Conservation (phyloP, 202 grass and related monocot species). For the Sporobolus alterniflorus region DNA sequence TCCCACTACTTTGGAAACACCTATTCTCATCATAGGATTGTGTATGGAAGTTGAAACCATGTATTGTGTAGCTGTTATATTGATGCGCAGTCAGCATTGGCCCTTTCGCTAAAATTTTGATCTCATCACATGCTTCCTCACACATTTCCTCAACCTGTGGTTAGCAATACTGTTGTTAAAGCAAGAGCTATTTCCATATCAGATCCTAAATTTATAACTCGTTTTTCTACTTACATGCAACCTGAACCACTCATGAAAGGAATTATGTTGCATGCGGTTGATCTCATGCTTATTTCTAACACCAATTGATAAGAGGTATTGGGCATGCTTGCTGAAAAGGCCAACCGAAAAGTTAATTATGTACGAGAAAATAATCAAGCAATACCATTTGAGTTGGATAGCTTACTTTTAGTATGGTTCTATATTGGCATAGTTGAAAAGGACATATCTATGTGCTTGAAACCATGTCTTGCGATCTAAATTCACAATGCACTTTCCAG, state of each 20-base stretch:
- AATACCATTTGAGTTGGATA: too few relatives aligned
- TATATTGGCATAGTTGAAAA: constrained; percentile 24
- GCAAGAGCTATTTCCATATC: too few relatives aligned
- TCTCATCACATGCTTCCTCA: not conserved
- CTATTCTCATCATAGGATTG: not conserved
- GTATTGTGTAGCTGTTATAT: not conserved
- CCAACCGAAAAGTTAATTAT: too few relatives aligned
- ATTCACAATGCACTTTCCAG: not conserved
- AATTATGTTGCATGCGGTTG: not conserved
- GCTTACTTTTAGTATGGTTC: constrained; percentile 11
- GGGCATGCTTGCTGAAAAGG: not conserved
- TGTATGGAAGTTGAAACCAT: not conserved
- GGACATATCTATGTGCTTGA: constrained; percentile 14
- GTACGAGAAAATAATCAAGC: too few relatives aligned
- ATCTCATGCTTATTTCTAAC: not conserved
- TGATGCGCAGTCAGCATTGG: not conserved
- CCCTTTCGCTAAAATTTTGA: not conserved
- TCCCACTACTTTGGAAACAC: not conserved
- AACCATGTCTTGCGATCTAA: constrained; percentile 11
- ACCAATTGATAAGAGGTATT: not conserved
- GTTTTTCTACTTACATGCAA: not conserved
- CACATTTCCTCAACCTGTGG: not conserved
- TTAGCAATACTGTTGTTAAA: not conserved
- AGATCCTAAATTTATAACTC: not conserved
- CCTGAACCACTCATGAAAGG: not conserved